Evolutionary conservation across 805 yeast species (phyloP), one percentile per base, ranked within the genome.

Genomic region (Tetrapisispora iriomotensis): DNA sequence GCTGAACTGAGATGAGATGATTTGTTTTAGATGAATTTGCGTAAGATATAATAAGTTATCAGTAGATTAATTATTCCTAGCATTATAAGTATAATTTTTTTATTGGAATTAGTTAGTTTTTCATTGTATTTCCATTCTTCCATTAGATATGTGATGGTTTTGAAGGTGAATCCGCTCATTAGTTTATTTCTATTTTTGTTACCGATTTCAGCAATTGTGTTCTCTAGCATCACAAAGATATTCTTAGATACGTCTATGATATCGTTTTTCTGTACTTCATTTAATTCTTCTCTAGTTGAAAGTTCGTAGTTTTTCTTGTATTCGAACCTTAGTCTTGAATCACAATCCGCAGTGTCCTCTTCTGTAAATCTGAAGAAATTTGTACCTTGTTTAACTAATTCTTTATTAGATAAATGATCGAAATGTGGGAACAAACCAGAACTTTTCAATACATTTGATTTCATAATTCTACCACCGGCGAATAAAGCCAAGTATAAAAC

Each of bases 401-500:
- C 85, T 36, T 72, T 79, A 38, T 75, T 76, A n/a, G 74, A 58
- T 48, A 75, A 66, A 21, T 84, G 85, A 39, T 74, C 74, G 34
- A 79, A 73, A 48, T 79, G 78, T 8, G 94, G 94, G 69, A 82
- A 82, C 40, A 83, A 60, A 2, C 87, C 84, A 6, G 79, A 64
- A 19, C 86, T 79, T 51, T 71, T 74, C 37, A 78, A 66, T 22
- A 84, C 61, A 14, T 77, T 72, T 0, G 87, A 77, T 43, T 79
- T 66, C 75, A 85, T 70, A 25, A 84, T 67, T 45, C 78, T 68
- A 14, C 94, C 94, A 37, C 95, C 95, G 2, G 94, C 94, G 64
- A 84, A 84, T 37, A 84, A 69, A 0, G 92, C 94, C 53, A 84
- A 64, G 61, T 84, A 84, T 75, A 84, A 71, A 35, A 82, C 92